Conservation (phyloP, 2,329 filamentous ascomycete species). For the Fusarium acutatum region DNA sequence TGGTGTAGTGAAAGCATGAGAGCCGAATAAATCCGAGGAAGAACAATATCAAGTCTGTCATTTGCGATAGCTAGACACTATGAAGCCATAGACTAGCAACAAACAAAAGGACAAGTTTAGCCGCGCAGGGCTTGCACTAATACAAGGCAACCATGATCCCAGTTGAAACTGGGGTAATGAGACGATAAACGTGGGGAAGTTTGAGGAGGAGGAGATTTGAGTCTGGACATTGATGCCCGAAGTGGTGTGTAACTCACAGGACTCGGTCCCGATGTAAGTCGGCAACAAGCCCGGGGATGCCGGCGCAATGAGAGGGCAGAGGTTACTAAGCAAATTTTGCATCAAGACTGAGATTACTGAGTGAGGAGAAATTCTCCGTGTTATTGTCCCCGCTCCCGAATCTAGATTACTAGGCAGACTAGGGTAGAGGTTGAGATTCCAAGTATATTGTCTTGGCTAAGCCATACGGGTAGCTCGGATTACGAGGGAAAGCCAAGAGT, state of each 20-base stretch:
- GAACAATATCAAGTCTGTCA: background rate
- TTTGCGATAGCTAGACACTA: background rate
- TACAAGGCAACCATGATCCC: background rate
- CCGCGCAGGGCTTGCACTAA: slow-evolving; percentile 13
- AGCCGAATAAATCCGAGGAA: background rate
- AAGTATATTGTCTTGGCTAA: background rate
- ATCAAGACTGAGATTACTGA: background rate
- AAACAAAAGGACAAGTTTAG: slow-evolving; percentile 8
- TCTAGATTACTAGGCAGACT: slow-evolving; percentile 21
- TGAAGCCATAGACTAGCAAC: background rate
- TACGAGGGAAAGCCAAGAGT: background rate
- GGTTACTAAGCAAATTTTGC: background rate
- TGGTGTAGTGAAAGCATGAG: background rate
- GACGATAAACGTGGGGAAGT: slow-evolving; percentile 15
- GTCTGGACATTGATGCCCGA: slow-evolving; percentile 26
- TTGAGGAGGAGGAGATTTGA: background rate
- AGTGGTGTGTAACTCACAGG: slow-evolving; percentile 1
- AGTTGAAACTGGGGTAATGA: slow-evolving; percentile 19
- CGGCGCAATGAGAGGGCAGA: background rate
- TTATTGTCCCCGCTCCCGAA: slow-evolving; percentile 20
- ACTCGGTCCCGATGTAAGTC: background rate
- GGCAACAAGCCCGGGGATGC: background rate
- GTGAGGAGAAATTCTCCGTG: slow-evolving; percentile 17
- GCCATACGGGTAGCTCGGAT: slow-evolving; percentile 6
- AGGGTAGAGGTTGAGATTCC: background rate